Base-by-base conservation (phyloP, 805 yeast species). In the Cyberlindnera lachancei region DNA sequence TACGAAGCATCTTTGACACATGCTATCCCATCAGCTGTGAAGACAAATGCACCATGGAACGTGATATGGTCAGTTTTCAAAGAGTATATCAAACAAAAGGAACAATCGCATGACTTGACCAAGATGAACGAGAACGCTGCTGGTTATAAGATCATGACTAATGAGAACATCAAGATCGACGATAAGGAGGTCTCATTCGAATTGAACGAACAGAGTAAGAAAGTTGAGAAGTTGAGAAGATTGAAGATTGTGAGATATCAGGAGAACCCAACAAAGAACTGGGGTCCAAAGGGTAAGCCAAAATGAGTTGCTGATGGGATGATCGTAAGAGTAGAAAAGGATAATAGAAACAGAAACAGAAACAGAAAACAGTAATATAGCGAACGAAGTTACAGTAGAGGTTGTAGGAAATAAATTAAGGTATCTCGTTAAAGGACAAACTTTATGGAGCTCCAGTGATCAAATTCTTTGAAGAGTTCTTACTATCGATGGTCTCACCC, bases 211-310 rank as follows among this genome's bases (percentile, higher is more conserved):
- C 58, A 72, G 30, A 73, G 87, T 37, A 66, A 62, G 14, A 66
- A 62, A 30, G 59, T 87, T 34, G 75, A 74, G 45, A 63, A 58
- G 34, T 61, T 85, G 33, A 69, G 96, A 48, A 77, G 73, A 41
- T 68, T 85, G 37, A 86, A 86, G 58, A 73, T 90, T 52, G 86
- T 86, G 11, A 68, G 96, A 47, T 90, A 70, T 58, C 98, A 88
- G 54, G 87, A 78, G 51, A 90, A 88, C 51, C 99, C 99, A 12
- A 72, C 86, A 1, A 84, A 83, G 53, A 79, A 84, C 54, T 92
- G 99, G 99, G 99, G 99, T 2, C 99, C 97, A 23, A 85, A 82
- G 61, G 75, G 95, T 4, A 76, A 81, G 50, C 94, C 94, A 23
- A 52, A 49, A 38, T 47, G 25, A 31, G 7, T n/a, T n/a, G n/a